phyloP scores from a whole-genome alignment of 305 asterid genomes.

The Ilex paraguariensis region DNA sequence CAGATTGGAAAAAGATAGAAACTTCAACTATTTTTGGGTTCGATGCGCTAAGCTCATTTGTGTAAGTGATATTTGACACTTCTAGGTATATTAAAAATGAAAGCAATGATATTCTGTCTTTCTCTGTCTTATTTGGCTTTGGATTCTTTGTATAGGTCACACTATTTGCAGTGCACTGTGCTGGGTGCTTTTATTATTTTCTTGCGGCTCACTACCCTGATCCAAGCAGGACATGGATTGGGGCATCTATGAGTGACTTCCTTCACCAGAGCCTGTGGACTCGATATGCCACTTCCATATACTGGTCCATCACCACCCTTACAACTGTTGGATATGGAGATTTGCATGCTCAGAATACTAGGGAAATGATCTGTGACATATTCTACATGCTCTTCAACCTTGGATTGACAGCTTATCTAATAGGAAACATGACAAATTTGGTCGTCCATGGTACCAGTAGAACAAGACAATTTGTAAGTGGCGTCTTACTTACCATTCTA shows the following conservation, averaged over 20 bases:
- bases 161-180: slow-evolving; percentile 83
- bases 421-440: slow-evolving; percentile 90
- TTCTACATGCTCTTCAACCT: slow-evolving; percentile 83
- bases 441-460: slow-evolving; percentile 81
- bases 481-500: neutral
- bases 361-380: slow-evolving; percentile 69
- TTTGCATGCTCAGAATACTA: slow-evolving; percentile 62
- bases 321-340: slow-evolving; percentile 90
- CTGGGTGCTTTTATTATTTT: slow-evolving; percentile 78
- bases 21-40: slow-evolving; percentile 85
- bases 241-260: slow-evolving; percentile 47
- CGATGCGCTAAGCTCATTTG: slow-evolving; percentile 74
- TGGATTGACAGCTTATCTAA: slow-evolving; percentile 76
- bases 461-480: slow-evolving; percentile 76
- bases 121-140: neutral
- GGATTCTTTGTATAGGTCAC: slow-evolving; percentile 49
- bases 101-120: too few relatives aligned
- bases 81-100: neutral
- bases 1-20: slow-evolving; percentile 88
- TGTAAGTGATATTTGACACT: slow-evolving; percentile 38
- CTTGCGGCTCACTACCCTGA: slow-evolving; percentile 69
- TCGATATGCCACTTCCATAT: slow-evolving; percentile 65
- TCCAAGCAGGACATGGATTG: slow-evolving; percentile 80
- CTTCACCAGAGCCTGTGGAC: slow-evolving; percentile 48
- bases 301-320: slow-evolving; percentile 84